phyloP scores from a whole-genome alignment of 192 early-diverging fungal species.

The Coemansia sp. region DNA sequence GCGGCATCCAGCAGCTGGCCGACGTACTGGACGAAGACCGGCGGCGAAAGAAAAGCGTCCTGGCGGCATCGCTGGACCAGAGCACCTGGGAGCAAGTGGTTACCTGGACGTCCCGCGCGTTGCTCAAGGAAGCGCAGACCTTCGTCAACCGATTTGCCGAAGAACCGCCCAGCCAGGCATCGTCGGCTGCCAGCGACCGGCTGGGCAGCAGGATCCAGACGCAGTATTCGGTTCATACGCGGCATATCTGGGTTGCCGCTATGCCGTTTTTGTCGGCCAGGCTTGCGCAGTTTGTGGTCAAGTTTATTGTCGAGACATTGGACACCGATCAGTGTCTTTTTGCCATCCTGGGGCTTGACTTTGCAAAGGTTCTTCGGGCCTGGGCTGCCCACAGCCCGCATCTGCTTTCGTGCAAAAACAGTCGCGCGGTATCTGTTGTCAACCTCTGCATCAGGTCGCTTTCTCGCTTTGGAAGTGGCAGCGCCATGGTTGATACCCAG shows the following conservation, averaged over 20 bases:
- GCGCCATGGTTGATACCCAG: constrained; percentile 26
- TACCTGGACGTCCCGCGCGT: constrained; percentile 43
- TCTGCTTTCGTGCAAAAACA: constrained; percentile 32
- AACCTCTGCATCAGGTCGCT: constrained; percentile 31
- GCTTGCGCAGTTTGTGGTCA: constrained; percentile 32
- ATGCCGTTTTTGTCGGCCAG: constrained; percentile 41
- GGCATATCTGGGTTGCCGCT: constrained; percentile 48
- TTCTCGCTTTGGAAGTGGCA: constrained; percentile 14
- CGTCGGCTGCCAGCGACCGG: constrained; percentile 23
- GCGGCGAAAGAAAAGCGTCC: constrained; percentile 1
- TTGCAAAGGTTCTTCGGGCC: constrained; percentile 38
- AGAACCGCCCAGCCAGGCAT: constrained; percentile 29
- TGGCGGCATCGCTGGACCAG: constrained; percentile 25
- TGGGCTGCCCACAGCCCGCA: constrained; percentile 45
- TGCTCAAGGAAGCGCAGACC: constrained; percentile 40
- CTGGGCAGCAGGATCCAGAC: constrained; percentile 39
- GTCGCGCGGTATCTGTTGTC: constrained; percentile 20
- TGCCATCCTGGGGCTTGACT: constrained; percentile 36
- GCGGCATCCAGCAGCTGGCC: constrained; percentile 39
- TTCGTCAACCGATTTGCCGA: constrained; percentile 38
- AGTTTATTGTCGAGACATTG: constrained; percentile 37
- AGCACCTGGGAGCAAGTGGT: constrained; percentile 33
- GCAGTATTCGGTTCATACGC: constrained; percentile 35
- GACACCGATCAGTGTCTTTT: constrained; percentile 30
- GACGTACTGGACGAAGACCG: constrained; percentile 40